Evolutionary conservation across 495 filamentous ascomycete species (phyloP).

Genomic region (Annulohypoxylon nitens): DNA sequence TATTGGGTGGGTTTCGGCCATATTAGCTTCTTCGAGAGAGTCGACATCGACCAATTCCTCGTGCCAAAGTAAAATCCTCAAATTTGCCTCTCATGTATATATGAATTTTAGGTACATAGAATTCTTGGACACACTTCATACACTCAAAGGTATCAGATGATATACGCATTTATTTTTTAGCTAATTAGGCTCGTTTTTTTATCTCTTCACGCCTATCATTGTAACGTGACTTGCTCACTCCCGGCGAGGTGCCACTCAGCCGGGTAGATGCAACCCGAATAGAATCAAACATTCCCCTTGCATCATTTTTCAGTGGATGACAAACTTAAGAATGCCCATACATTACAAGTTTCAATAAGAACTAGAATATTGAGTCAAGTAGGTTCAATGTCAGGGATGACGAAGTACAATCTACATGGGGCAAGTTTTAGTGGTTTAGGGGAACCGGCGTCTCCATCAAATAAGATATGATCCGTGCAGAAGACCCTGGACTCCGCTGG

Average conservation of each 20-base stretch:
- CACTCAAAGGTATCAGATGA: not conserved
- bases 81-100: constrained; percentile 23
- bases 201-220: not conserved
- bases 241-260: too few species aligned
- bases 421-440: not conserved
- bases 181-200: not conserved
- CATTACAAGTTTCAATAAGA: not conserved
- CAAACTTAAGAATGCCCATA: not conserved
- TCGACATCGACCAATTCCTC: constrained; percentile 76
- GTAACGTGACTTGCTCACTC: not conserved
- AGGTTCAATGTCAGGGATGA: not conserved
- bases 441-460: constrained; percentile 22
- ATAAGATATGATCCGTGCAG: constrained; percentile 36
- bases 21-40: constrained; percentile 82
- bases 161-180: not conserved
- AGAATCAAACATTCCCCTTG: too few species aligned
- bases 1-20: constrained; percentile 85
- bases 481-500: not conserved
- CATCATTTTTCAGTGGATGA: too few species aligned
- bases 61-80: constrained; percentile 36
- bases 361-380: too few species aligned
- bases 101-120: constrained; percentile 23
- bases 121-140: not conserved
- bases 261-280: not conserved
- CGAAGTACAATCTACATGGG: not conserved